Base-by-base conservation (phyloP, 108 stramenopile genomes). In the Ochromonas danica region DNA sequence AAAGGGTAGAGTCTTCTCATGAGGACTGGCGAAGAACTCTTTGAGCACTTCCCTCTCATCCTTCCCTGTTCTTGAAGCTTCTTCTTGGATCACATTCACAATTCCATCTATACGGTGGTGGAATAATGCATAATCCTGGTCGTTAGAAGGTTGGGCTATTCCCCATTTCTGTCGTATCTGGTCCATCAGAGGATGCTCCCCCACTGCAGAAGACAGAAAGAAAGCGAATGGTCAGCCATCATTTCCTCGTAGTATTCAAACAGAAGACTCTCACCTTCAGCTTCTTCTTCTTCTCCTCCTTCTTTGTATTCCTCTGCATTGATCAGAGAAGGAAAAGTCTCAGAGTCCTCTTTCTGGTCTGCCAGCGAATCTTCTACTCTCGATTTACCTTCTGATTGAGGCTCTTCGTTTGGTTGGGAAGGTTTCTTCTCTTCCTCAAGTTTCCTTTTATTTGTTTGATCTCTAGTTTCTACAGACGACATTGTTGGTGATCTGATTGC, bases 391-490 rank as follows among this genome's bases (percentile, higher is more conserved):
- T 22, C 51, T 22, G 51, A 57, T 57, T 10, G 51, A 57, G 51
- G 17, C 51, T 57, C 22, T 57, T 57, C 22, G 51, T 57, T 57
- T 57, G 51, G 51, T 57, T 17, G 51, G 51, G 51, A 57, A 57
- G 51, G 51, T 57, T 57, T 10, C 51, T 57, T 57, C 51, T 57
- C 51, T 57, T 57, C 51, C 51, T 57, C 51, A 57, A 10, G 51
- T 57, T 57, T 57, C 51, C 51, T 57, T 57, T 57, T 57, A 57
- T 57, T 57, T 57, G 51, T 57, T 57, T 57, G 51, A 57, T 57
- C 51, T 57, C 51, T 57, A 57, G 51, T 57, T 57, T 57, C 22
- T 57, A 57, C 51, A 57, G 51, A 57, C 51, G 51, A 57, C 51
- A 57, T 57, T 57, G 51, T 57, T 57, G 51, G 51, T 57, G 51